Evolutionary conservation across 768 basidiomycete genomes (phyloP).

Genomic region (Favolaschia claudopus): DNA sequence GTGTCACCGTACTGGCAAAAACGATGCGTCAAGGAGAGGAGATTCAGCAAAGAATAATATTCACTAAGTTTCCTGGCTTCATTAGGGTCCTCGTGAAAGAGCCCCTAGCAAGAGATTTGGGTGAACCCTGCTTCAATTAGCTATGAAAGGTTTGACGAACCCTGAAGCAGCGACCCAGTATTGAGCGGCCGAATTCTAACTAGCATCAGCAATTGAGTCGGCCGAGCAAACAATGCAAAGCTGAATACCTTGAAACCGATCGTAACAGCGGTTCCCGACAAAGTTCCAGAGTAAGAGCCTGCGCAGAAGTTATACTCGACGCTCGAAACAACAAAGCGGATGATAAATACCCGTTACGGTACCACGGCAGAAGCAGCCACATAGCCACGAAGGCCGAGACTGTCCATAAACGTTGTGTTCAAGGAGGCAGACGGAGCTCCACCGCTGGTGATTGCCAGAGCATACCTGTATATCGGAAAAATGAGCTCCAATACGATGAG

Average conservation of each 20-base stretch:
- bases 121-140: too few relatives aligned
- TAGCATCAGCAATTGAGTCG: not conserved
- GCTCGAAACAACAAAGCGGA: not conserved
- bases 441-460: constrained; percentile 52
- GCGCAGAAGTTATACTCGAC: constrained; percentile 3
- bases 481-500: not conserved
- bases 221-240: not conserved
- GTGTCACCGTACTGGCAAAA: constrained; percentile 42
- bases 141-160: constrained; percentile 32
- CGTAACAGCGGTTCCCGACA: constrained; percentile 46
- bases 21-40: not conserved
- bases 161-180: constrained; percentile 53
- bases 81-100: constrained; percentile 51
- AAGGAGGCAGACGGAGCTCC: constrained; percentile 48
- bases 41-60: not conserved
- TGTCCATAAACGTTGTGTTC: constrained; percentile 53
- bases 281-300: constrained; percentile 51
- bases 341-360: constrained; percentile 34
- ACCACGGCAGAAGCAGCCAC: constrained; percentile 52
- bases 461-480: constrained; percentile 31
- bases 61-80: constrained; percentile 56
- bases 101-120: constrained; percentile 42
- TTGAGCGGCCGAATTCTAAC: constrained; percentile 51
- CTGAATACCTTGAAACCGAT: constrained; percentile 50
- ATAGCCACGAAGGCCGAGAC: constrained; percentile 51